A percentile compares a stretch with the other conserved stretches of the same genome.
Conservation (phyloP, 371 early-diverging fungal genomes). For the Mortierella sp. region DNA sequence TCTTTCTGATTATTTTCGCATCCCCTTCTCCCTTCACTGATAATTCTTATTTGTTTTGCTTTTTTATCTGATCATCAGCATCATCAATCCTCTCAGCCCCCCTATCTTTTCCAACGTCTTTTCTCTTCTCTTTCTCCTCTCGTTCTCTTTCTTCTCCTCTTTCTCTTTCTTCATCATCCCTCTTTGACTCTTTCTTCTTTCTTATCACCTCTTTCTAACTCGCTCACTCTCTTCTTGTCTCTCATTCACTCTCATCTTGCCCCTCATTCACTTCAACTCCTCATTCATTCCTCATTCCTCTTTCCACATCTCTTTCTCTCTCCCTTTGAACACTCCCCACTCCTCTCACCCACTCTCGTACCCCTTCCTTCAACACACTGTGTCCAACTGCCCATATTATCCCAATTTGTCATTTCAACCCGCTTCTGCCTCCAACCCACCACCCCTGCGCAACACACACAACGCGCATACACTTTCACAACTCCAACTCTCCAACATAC, state of each 20-base stretch:
- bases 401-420: background rate
- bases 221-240: background rate
- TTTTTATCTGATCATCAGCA: background rate
- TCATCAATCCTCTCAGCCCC: background rate
- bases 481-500: background rate
- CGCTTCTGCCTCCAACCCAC: background rate
- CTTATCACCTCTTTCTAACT: background rate
- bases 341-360: background rate
- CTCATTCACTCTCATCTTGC: background rate
- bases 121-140: constrained; percentile 8
- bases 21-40: background rate
- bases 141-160: constrained; percentile 2
- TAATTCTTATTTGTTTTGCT: background rate
- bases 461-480: background rate
- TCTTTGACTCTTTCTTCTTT: background rate
- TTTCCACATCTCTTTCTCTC: background rate
- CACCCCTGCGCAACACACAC: constrained; percentile 1
- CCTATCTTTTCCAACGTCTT: background rate
- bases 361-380: background rate
- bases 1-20: constrained; percentile 4
- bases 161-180: background rate
- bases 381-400: constrained; percentile 10
- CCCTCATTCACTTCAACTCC: background rate
- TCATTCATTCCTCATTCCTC: background rate
- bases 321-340: background rate